Evolutionary conservation across 1,284 basidiomycete species (phyloP).

Genomic region (Ceratobasidium sp.): DNA sequence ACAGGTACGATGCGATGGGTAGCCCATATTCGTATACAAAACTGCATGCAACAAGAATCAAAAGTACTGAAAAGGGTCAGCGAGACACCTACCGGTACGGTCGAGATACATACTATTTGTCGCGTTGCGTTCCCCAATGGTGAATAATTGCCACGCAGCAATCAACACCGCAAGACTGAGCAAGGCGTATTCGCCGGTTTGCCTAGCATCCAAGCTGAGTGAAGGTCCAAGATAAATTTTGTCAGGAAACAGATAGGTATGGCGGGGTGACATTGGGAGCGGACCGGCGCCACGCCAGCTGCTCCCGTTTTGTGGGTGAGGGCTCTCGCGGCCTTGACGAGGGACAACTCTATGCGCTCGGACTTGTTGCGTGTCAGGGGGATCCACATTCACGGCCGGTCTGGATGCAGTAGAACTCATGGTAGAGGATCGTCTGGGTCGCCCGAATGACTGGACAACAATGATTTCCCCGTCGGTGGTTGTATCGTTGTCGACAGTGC

Average conservation of each 20-base stretch:
- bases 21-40: constrained; percentile 67
- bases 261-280: neutral
- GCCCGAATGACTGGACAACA: neutral
- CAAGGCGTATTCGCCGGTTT: constrained; percentile 61
- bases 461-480: constrained; percentile 31
- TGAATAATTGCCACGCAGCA: constrained; percentile 50
- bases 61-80: constrained; percentile 59
- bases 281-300: constrained; percentile 10
- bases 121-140: constrained; percentile 47
- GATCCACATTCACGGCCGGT: neutral
- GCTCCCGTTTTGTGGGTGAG: constrained; percentile 4
- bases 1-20: constrained; percentile 45
- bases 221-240: constrained; percentile 6
- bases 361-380: constrained; percentile 12
- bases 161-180: constrained; percentile 62
- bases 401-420: neutral
- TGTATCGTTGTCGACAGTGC: constrained; percentile 36
- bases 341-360: constrained; percentile 11
- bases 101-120: constrained; percentile 47
- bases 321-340: constrained; percentile 23
- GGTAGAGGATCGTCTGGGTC: neutral
- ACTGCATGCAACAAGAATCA: constrained; percentile 61
- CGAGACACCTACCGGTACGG: constrained; percentile 31
- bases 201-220: constrained; percentile 58
- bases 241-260: constrained; percentile 1